These are phyloP conservation scores for Trichoderma atrobrunneum DNA, from an alignment of 2,329 filamentous ascomycete genomes.

Conservation along the genomic window DNA sequence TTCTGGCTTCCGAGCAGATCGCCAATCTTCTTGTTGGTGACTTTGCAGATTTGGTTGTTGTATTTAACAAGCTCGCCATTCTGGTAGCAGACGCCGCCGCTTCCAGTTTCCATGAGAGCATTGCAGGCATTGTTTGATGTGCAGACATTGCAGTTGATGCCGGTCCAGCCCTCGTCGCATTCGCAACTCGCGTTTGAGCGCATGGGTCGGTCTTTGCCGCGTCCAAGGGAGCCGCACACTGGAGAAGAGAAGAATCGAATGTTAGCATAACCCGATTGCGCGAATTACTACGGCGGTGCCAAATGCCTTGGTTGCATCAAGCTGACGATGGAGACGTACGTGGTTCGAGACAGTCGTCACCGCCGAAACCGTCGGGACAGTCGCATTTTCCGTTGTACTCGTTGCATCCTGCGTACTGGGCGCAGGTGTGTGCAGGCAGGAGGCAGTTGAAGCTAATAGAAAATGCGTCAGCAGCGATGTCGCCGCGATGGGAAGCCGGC, in stretches of 20 bases:
- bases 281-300: not conserved
- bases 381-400: constrained; percentile 87
- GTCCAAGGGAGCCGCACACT: constrained; percentile 84
- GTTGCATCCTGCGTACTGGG: constrained; percentile 87
- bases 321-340: constrained; percentile 46
- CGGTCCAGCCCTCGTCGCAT: constrained; percentile 90
- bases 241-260: not conserved
- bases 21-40: constrained; percentile 92
- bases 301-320: not conserved
- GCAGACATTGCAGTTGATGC: constrained; percentile 98
- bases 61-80: constrained; percentile 86
- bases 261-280: not conserved
- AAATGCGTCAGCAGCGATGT: constrained; percentile 20
- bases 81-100: constrained; percentile 87
- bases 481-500: not conserved
- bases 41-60: constrained; percentile 97
- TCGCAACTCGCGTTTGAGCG: constrained; percentile 70
- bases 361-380: constrained; percentile 89
- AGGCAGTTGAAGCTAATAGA: constrained; percentile 88
- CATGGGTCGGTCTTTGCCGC: constrained; percentile 74
- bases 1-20: constrained; percentile 79
- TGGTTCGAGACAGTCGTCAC: constrained; percentile 87
- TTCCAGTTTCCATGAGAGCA: constrained; percentile 76
- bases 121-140: constrained; percentile 79
- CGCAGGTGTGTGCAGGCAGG: constrained; percentile 84